phyloP scores from a whole-genome alignment of 2,329 filamentous ascomycete species.

The Drechslerella dactyloides region DNA sequence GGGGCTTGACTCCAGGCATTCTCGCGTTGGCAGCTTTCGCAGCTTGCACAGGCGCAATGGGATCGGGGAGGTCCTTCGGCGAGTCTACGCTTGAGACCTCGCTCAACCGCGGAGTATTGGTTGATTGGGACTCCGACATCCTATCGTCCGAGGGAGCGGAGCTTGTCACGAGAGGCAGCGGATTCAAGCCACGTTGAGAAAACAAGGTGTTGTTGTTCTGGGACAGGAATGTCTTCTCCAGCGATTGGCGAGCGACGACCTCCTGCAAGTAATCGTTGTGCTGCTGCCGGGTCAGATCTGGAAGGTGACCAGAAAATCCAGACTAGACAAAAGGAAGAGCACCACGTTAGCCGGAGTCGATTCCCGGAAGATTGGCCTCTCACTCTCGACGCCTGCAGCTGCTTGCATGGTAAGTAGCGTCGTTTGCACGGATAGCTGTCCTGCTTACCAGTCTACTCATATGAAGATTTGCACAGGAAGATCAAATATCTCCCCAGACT shows the following conservation, averaged over 20 bases:
- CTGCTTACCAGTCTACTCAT: conserved; percentile 49
- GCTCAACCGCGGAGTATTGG: conserved; percentile 55
- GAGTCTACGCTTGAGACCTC: conserved; percentile 55
- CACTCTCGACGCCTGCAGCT: background rate
- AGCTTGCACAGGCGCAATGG: conserved; percentile 41
- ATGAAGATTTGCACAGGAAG: conserved; percentile 50
- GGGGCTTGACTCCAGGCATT: conserved; percentile 46
- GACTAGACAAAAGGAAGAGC: conserved; percentile 23
- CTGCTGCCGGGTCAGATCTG: conserved; percentile 51
- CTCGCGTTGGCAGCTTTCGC: conserved; percentile 45
- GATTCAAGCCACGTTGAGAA: conserved; percentile 50
- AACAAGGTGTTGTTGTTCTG: conserved; percentile 41
- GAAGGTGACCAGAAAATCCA: conserved; percentile 51
- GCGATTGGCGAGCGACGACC: conserved; percentile 48
- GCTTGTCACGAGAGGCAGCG: conserved; percentile 47
- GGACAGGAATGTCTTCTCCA: conserved; percentile 42
- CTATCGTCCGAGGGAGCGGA: conserved; percentile 48
- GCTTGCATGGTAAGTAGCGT: background rate
- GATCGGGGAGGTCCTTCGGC: conserved; percentile 53
- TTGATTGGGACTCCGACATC: conserved; percentile 51
- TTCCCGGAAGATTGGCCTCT: conserved; percentile 8
- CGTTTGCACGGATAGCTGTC: conserved; percentile 4
- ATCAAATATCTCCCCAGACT: conserved; percentile 38
- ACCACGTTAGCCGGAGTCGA: conserved; percentile 27
- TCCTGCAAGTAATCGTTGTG: conserved; percentile 49